Evolutionary conservation across 805 yeast genomes (phyloP), one percentile per base, ranked within the genome.

Genomic region (Saturnispora silvae): DNA sequence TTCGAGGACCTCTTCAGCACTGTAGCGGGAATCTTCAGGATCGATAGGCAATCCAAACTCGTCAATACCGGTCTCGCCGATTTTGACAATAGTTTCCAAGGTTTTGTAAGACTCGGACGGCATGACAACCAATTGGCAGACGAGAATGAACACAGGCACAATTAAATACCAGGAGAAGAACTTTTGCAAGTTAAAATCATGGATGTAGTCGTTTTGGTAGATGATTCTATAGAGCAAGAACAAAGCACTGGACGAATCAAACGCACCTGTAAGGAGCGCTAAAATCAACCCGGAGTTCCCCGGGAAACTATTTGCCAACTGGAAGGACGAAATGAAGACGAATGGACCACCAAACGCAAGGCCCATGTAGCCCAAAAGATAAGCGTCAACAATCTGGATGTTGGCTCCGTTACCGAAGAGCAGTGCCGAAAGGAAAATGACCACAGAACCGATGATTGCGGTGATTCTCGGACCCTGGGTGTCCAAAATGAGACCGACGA

Each of bases 341-440:
- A 87, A 86, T 8, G 97, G 97, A 4, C 97, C 96, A 5, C 95
- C 95, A 40, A 85, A 63, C 0, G 96, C 96, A 18, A 87, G 63
- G 13, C 72, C 56, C 2, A 80, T 63, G 55, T 83, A 89, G 1
- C 96, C 97, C 7, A 60, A 40, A 27, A 84, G 55, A 56, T 81
- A 86, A 3, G 78, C 75, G 55, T 86, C 96, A 31, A 70, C 46
- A 0, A 46, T 5, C 0, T 28, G 20, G 19, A 58, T 49, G 2
- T 34, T 18, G 4, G 43, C 28, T 10, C 59, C 61, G 31, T 46
- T 31, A 2, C 56, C 39, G 25, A 60, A 40, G 25, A 52, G 29
- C 11, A 50, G 20, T 0, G 87, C 57, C 1, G 87, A 95, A 4
- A 64, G 10, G 10, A 71, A 61, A 10, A 86, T 59, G 16, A 81